These are phyloP conservation scores for Nothopassalora personata DNA, from an alignment of 2,329 filamentous ascomycete genomes.

Conservation along the genomic window DNA sequence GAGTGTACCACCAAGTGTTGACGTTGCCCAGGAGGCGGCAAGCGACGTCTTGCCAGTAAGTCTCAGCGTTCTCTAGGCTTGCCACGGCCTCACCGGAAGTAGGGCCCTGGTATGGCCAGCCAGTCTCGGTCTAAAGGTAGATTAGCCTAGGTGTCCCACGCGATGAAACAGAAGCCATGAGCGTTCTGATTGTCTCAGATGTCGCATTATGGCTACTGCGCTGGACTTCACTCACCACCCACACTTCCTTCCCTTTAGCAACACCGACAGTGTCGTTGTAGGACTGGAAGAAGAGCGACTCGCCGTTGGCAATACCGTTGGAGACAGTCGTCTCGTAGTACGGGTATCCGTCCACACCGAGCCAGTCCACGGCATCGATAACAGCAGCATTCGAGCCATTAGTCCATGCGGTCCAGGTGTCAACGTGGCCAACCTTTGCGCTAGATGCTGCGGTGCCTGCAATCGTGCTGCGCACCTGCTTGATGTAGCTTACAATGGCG, in stretches of 20 bases:
- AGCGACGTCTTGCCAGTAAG: slow-evolving; percentile 72
- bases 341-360: slow-evolving; percentile 77
- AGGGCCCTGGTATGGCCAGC: slow-evolving; percentile 71
- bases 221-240: slow-evolving; percentile 61
- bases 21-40: slow-evolving; percentile 60
- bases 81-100: slow-evolving; percentile 58
- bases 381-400: slow-evolving; percentile 67
- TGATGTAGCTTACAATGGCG: slow-evolving; percentile 64
- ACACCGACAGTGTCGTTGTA: slow-evolving; percentile 55
- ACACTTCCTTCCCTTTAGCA: slow-evolving; percentile 64
- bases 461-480: slow-evolving; percentile 60
- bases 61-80: slow-evolving; percentile 61
- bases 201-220: neutral
- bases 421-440: slow-evolving; percentile 71
- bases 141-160: neutral
- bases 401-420: slow-evolving; percentile 72
- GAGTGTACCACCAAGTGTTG: slow-evolving; percentile 68
- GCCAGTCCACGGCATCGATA: slow-evolving; percentile 65
- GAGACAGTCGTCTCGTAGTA: slow-evolving; percentile 69
- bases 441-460: slow-evolving; percentile 51
- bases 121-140: slow-evolving; percentile 62
- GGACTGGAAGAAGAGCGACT: slow-evolving; percentile 64
- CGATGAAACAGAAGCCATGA: too few species aligned
- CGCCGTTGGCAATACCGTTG: slow-evolving; percentile 61
- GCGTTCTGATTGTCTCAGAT: too few species aligned